phyloP scores from a whole-genome alignment of 129 eudicot species.

The Escallonia rubra region DNA sequence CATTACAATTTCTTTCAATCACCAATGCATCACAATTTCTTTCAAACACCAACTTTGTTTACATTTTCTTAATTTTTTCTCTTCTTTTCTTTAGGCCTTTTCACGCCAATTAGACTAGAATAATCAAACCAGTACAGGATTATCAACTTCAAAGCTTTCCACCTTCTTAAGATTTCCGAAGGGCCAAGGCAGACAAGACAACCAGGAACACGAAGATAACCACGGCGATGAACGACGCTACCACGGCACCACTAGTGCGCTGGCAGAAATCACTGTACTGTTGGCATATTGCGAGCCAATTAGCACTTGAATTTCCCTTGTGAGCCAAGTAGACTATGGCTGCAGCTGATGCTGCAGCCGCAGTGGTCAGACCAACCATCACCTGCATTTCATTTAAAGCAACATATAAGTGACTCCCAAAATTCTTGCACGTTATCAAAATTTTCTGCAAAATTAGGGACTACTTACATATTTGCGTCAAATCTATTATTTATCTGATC shows the following conservation, averaged over 20 bases:
- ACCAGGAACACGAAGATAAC: slow-evolving; percentile 28
- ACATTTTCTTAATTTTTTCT: too few relatives aligned
- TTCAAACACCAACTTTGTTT: too few relatives aligned
- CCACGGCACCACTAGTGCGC: slow-evolving; percentile 42
- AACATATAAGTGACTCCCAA: too few relatives aligned
- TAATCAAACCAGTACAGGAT: too few relatives aligned
- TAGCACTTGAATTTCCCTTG: slow-evolving; percentile 45
- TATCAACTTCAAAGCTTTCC: not conserved
- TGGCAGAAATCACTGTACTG: slow-evolving; percentile 35
- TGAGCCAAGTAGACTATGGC: slow-evolving; percentile 74
- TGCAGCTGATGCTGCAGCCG: slow-evolving; percentile 29
- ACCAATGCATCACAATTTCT: too few relatives aligned
- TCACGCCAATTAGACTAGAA: too few relatives aligned
- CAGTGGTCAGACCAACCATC: slow-evolving; percentile 16
- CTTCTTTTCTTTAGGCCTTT: too few relatives aligned
- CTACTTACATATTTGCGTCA: too few relatives aligned
- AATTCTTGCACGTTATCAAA: too few relatives aligned
- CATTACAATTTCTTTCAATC: too few relatives aligned
- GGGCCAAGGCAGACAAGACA: slow-evolving; percentile 29
- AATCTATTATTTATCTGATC: too few relatives aligned
- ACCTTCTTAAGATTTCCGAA: slow-evolving; percentile 6
- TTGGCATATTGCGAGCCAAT: slow-evolving; percentile 37
- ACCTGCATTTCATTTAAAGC: not conserved
- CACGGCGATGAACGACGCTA: slow-evolving; percentile 72
- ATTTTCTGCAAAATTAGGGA: too few relatives aligned